Evolutionary conservation across 2,329 filamentous ascomycete genomes (phyloP), one percentile per base, ranked within the genome.

Genomic region (Fusarium sp.): DNA sequence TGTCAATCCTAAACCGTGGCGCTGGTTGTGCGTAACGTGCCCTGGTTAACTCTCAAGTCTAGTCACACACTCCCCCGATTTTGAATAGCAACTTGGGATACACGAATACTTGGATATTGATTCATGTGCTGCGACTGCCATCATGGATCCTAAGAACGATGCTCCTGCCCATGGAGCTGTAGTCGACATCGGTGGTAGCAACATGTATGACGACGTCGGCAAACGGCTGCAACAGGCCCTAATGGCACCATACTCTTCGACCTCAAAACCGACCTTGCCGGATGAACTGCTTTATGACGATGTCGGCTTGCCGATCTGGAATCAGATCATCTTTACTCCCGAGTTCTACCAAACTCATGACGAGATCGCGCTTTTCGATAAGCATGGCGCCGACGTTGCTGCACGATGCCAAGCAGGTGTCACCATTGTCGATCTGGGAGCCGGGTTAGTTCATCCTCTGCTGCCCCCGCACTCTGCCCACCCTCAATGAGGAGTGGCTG

Each of bases 271-370:
- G 18, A 76, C 74, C 3, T 73, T 82, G 29, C 80, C 80, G 2
- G 81, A 82, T 48, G 80, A 82, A 69, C 70, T 81, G 38, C 71
- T 82, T 44, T 82, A 82, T 63, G 74, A 80, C 59, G 80, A 81
- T 53, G 50, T 71, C 8, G 81, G 81, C 3, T 71, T 82, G 47
- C 68, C 71, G 8, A 80, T 82, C 63, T 82, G 81, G 81, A 80
- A 80, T 44, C 59, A 80, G 12, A 81, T 82, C 58, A 82, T 82
- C 55, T 80, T 76, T 63, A 80, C 74, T 1, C 69, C 74, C 3
- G 76, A 81, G 39, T 82, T 81, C 60, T 82, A 82, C 59, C 81
- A 82, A 61, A 81, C 80, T 5, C 76, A 78, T 29, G 80, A 82
- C 35, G 81, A 82, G 71, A 80, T 79, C 21, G 70, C 64, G 10